Percentiles rank a stretch among this genome's conserved stretches.
phyloP scores from a whole-genome alignment of 192 early-diverging fungal genomes.

The Backusella sp. region DNA sequence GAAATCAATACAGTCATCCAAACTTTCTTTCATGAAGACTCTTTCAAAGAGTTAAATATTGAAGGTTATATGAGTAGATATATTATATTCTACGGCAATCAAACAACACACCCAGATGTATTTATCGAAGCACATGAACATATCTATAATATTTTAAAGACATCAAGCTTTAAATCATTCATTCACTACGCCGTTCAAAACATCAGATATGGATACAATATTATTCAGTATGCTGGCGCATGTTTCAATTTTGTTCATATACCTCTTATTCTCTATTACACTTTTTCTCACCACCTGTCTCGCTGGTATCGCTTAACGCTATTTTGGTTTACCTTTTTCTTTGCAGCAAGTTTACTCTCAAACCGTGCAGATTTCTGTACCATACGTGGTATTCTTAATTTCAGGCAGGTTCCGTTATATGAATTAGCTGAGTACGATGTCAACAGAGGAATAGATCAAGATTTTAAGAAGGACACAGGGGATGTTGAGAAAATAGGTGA shows the following conservation, averaged over 20 bases:
- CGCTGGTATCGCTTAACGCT: constrained; percentile 17
- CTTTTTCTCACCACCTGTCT: constrained; percentile 14
- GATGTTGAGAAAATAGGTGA: neutral
- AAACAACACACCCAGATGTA: constrained; percentile 23
- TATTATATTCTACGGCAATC: constrained; percentile 1
- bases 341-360: constrained; percentile 12
- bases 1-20: constrained; percentile 25
- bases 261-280: constrained; percentile 8
- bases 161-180: constrained; percentile 20
- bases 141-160: constrained; percentile 11
- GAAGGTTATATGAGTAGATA: constrained; percentile 11
- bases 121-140: constrained; percentile 17
- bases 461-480: neutral
- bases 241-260: constrained; percentile 20
- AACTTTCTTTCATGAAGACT: constrained; percentile 26
- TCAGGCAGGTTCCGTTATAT: constrained; percentile 21
- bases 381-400: neutral
- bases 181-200: constrained; percentile 27
- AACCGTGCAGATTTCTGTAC: constrained; percentile 24
- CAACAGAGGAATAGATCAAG: neutral
- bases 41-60: constrained; percentile 29
- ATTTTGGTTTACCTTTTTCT: constrained; percentile 17
- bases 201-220: constrained; percentile 21
- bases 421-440: constrained; percentile 15
- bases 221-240: constrained; percentile 19